A percentile compares a stretch with the other conserved stretches of the same genome.
phyloP scores from a whole-genome alignment of 2,329 filamentous ascomycete species.

The Neophaeococcomyces aloes region DNA sequence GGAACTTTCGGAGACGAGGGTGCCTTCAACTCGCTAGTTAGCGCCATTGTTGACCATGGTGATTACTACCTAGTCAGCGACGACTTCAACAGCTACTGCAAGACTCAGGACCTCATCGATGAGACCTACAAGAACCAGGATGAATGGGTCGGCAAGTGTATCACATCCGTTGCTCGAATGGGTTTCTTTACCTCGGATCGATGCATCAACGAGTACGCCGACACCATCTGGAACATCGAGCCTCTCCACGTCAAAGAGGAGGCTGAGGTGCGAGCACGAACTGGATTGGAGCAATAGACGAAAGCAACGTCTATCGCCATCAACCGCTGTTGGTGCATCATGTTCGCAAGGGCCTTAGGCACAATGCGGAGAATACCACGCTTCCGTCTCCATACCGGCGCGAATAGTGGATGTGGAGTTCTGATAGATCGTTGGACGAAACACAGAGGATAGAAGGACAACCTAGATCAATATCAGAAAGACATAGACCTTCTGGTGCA shows the following conservation, averaged over 20 bases:
- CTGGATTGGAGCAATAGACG: constrained; percentile 18
- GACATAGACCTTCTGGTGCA: no score
- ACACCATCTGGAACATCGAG: constrained; percentile 95
- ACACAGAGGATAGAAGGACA: no score
- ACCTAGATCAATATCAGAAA: no score
- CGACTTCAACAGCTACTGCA: constrained; percentile 89
- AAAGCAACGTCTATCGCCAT: background rate
- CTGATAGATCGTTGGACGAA: no score
- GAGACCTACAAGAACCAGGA: constrained; percentile 86
- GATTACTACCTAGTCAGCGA: constrained; percentile 98
- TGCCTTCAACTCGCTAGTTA: constrained; percentile 72
- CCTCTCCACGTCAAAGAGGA: constrained; percentile 48
- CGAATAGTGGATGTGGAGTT: no score
- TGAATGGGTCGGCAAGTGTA: constrained; percentile 83
- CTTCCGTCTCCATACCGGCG: no score
- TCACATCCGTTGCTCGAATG: constrained; percentile 82
- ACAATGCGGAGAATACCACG: no score
- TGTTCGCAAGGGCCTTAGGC: no score
- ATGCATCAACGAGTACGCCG: constrained; percentile 95
- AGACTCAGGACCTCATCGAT: constrained; percentile 84
- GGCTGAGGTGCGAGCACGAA: constrained; percentile 16
- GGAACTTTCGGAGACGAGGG: constrained; percentile 70
- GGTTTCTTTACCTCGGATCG: constrained; percentile 94
- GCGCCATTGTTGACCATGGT: constrained; percentile 79
- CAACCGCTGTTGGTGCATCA: no score